Evolutionary conservation across 2,329 filamentous ascomycete genomes (phyloP).

Genomic region (Huntiella abstrusa): DNA sequence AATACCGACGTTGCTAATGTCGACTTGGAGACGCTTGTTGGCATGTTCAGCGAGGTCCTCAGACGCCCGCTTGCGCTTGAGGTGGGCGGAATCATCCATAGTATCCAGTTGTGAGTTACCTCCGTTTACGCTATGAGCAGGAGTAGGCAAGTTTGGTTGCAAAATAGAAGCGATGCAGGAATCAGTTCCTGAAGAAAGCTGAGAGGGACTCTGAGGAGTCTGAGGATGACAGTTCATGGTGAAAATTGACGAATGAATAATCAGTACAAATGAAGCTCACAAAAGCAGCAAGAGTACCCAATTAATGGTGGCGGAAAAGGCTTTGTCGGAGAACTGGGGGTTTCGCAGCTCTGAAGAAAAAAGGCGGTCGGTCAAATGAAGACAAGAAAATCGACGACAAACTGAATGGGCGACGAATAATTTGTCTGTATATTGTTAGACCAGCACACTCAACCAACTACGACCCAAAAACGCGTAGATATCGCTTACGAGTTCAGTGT

Average conservation of each 20-base stretch:
- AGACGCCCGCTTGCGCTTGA: conserved; percentile 42
- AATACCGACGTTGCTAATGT: conserved; percentile 35
- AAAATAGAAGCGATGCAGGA: conserved; percentile 33
- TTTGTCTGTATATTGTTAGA: not conserved
- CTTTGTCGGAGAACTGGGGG: not conserved
- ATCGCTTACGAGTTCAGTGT: not conserved
- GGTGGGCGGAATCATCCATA: conserved; percentile 24
- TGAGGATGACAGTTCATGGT: conserved; percentile 49
- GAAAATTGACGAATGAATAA: conserved; percentile 16
- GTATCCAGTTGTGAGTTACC: conserved; percentile 21
- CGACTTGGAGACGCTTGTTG: conserved; percentile 43
- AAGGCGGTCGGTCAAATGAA: not conserved
- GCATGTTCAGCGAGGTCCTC: conserved; percentile 37
- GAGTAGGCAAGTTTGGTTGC: conserved; percentile 38
- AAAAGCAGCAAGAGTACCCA: not conserved
- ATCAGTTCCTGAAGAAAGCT: conserved; percentile 35
- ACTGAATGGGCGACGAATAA: not conserved
- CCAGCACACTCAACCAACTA: not conserved
- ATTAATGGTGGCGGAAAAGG: not conserved
- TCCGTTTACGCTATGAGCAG: conserved; percentile 43
- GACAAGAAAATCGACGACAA: not conserved
- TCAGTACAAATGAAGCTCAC: not conserved
- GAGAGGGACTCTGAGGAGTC: conserved; percentile 48
- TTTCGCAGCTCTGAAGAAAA: not conserved
- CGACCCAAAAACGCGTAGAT: conserved; percentile 1